A percentile compares a stretch with the other conserved stretches of the same genome.
phyloP scores from a whole-genome alignment of 2,329 filamentous ascomycete species.

The Fusarium sp. region DNA sequence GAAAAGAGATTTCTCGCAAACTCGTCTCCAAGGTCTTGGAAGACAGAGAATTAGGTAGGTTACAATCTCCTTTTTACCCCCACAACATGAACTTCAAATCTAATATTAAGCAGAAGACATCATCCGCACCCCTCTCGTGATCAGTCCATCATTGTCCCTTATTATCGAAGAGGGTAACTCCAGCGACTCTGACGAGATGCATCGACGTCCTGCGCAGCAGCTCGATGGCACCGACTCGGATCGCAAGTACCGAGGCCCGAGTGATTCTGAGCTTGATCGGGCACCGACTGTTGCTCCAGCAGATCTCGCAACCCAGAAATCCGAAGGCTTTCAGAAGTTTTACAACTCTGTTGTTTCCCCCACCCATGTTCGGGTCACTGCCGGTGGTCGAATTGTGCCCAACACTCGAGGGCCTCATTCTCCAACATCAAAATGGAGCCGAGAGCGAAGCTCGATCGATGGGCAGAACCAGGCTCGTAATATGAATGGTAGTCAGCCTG shows the following conservation, averaged over 20 bases:
- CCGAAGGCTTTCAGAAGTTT: slow-evolving; percentile 74
- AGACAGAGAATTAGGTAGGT: slow-evolving; percentile 55
- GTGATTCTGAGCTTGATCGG: slow-evolving; percentile 53
- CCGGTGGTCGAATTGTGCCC: slow-evolving; percentile 73
- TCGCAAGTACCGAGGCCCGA: slow-evolving; percentile 58
- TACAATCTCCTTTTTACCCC: not conserved
- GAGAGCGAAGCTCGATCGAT: slow-evolving; percentile 50
- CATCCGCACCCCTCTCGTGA: slow-evolving; percentile 34
- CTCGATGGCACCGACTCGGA: slow-evolving; percentile 55
- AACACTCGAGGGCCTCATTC: slow-evolving; percentile 67
- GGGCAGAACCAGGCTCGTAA: slow-evolving; percentile 22
- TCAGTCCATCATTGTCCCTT: slow-evolving; percentile 37
- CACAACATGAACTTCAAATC: not conserved
- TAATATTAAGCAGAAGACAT: slow-evolving; percentile 44
- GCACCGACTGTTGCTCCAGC: slow-evolving; percentile 65
- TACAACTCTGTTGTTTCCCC: slow-evolving; percentile 75
- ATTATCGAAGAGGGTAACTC: slow-evolving; percentile 45
- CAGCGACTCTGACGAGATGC: slow-evolving; percentile 12
- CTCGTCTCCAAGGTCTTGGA: slow-evolving; percentile 49
- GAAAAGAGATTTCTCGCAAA: slow-evolving; percentile 42
- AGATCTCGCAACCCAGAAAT: slow-evolving; percentile 63
- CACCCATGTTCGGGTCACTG: slow-evolving; percentile 73
- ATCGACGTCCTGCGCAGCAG: slow-evolving; percentile 42
- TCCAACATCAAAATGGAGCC: slow-evolving; percentile 61
- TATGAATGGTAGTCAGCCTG: slow-evolving; percentile 36